phyloP scores from a whole-genome alignment of 805 yeast genomes.

The Metschnikowia kunwiensis region DNA sequence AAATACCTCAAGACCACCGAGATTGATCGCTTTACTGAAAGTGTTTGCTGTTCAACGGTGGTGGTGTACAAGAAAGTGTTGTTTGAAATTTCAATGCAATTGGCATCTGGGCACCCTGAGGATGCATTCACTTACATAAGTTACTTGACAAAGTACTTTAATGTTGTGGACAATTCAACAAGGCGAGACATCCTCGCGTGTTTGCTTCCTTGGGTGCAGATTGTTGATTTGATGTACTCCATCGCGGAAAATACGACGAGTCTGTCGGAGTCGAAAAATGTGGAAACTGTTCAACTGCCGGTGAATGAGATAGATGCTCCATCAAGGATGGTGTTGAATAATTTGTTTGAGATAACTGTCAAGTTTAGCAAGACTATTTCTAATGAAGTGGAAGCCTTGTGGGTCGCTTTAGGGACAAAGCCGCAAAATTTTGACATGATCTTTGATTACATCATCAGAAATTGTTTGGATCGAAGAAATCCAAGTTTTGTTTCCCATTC shows the following conservation, averaged over 20 bases:
- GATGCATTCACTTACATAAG: conserved; percentile 63
- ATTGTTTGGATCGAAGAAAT: conserved; percentile 67
- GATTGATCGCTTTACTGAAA: conserved; percentile 59
- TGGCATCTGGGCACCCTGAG: conserved; percentile 61
- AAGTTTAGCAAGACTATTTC: conserved; percentile 70
- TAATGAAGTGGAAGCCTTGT: conserved; percentile 87
- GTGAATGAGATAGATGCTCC: conserved; percentile 22
- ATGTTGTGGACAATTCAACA: conserved; percentile 51
- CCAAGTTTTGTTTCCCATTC: conserved; percentile 74
- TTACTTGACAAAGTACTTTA: conserved; percentile 66
- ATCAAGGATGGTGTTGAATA: conserved; percentile 68
- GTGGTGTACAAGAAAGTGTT: conserved; percentile 86
- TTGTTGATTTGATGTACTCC: conserved; percentile 54
- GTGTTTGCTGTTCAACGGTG: conserved; percentile 69
- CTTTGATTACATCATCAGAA: conserved; percentile 63
- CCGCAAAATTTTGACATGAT: conserved; percentile 69
- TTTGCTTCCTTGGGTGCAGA: conserved; percentile 89
- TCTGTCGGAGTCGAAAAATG: conserved; percentile 5
- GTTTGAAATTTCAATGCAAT: conserved; percentile 69
- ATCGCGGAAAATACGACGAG: conserved; percentile 3
- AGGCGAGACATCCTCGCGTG: conserved; percentile 79
- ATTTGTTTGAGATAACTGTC: conserved; percentile 81
- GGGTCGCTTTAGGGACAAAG: conserved; percentile 90
- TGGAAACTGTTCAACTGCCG: conserved; percentile 1
- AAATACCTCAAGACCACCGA: conserved; percentile 43